phyloP scores from a whole-genome alignment of 192 early-diverging fungal genomes.

The Globomyces pollinis-pini region DNA sequence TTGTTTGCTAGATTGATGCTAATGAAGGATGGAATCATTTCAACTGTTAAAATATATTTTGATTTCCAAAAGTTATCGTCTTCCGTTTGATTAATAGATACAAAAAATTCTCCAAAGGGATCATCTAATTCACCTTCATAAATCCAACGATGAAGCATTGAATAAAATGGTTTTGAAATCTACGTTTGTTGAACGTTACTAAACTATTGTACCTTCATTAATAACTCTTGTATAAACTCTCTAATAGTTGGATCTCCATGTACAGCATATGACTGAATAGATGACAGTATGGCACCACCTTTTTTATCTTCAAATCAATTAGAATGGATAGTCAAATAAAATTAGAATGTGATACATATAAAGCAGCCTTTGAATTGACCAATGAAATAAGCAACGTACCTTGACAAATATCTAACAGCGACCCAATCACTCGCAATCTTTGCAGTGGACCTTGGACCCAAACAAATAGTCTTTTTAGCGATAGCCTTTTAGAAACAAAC shows the following conservation, averaged over 20 bases:
- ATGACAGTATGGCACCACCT: conserved; percentile 66
- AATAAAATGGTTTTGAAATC: conserved; percentile 82
- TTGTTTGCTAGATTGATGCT: conserved; percentile 68
- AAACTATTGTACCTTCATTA: background rate
- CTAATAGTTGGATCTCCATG: conserved; percentile 90
- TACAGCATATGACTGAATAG: conserved; percentile 71
- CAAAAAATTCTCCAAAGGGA: conserved; percentile 88
- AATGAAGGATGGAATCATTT: conserved; percentile 87
- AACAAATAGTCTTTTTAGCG: conserved; percentile 73
- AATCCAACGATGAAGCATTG: conserved; percentile 85
- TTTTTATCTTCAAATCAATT: conserved; percentile 36
- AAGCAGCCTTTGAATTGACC: too few species aligned
- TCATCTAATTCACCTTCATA: conserved; percentile 91
- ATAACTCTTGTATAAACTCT: conserved; percentile 20
- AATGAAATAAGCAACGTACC: background rate
- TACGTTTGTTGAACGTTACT: too few species aligned
- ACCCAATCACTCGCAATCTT: conserved; percentile 66
- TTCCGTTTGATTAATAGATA: conserved; percentile 35
- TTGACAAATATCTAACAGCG: conserved; percentile 55
- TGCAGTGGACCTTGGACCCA: conserved; percentile 80
- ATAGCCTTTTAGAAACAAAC: conserved; percentile 45
- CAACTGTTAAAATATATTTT: conserved; percentile 64
- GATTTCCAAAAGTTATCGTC: conserved; percentile 75
- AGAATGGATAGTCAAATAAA: too few species aligned
- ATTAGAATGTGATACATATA: too few species aligned